phyloP scores from a whole-genome alignment of 179 eudicot species.

The Silene vulgaris region DNA sequence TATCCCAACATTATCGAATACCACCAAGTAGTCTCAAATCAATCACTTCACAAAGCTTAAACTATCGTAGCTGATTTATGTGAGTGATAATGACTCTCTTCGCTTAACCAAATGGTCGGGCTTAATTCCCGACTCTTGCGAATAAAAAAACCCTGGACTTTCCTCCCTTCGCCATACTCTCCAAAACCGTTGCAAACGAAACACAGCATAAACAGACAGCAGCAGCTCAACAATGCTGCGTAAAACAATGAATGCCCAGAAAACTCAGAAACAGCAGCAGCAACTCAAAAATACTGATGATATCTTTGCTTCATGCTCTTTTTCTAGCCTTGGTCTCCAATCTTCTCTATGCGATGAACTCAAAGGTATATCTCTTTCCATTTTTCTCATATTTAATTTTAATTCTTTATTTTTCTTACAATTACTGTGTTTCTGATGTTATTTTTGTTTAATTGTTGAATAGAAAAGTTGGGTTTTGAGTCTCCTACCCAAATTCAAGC shows the following conservation, averaged over 20 bases:
- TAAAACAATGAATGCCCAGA: slow-evolving; percentile 18
- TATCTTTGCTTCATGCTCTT: slow-evolving; percentile 71
- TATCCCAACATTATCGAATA: too few species aligned
- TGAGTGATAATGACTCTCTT: too few species aligned
- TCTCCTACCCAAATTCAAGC: slow-evolving; percentile 86
- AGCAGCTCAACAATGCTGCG: not conserved
- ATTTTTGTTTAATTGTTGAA: not conserved
- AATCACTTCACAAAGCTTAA: too few species aligned
- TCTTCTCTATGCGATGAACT: slow-evolving; percentile 67
- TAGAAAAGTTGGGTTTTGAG: slow-evolving; percentile 75
- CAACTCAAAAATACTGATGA: slow-evolving; percentile 19
- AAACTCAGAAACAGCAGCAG: slow-evolving; percentile 9
- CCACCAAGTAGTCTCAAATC: too few species aligned
- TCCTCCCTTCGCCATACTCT: not conserved
- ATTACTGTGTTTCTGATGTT: not conserved
- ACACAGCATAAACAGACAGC: not conserved
- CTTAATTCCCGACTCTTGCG: too few species aligned
- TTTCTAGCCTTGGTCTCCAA: slow-evolving; percentile 79
- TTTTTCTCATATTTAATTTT: not conserved
- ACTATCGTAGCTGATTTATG: too few species aligned
- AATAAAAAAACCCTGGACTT: not conserved
- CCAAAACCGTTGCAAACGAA: not conserved
- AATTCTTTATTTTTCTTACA: not conserved
- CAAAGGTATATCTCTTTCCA: slow-evolving; percentile 44
- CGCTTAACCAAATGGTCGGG: too few species aligned